phyloP scores from a whole-genome alignment of 345 rosid species.

The Ceriops tagal region DNA sequence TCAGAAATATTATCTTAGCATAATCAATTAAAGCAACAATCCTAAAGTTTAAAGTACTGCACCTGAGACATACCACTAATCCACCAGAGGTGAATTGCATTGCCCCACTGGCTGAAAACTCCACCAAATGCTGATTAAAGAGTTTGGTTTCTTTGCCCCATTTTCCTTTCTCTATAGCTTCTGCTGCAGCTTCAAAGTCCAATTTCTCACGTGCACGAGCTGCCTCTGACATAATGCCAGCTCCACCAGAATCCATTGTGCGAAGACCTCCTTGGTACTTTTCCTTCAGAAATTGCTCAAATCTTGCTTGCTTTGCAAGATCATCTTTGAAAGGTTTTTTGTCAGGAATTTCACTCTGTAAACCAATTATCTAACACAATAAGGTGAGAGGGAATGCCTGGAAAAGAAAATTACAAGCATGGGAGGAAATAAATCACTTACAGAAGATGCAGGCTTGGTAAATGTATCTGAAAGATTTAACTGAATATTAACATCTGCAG shows the following conservation, averaged over 20 bases:
- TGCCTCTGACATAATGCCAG: conserved; percentile 70
- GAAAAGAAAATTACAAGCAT: background rate
- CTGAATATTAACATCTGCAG: conserved; percentile 58
- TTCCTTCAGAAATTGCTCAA: conserved; percentile 87
- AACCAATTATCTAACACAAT: conserved; percentile 7
- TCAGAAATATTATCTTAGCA: conserved; percentile 19
- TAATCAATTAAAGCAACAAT: conserved; percentile 15
- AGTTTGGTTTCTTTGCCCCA: conserved; percentile 42
- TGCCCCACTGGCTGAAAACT: conserved; percentile 48
- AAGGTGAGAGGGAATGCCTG: conserved; percentile 3
- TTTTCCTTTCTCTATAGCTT: conserved; percentile 77
- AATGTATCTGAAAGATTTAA: conserved; percentile 82
- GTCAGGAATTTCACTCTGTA: conserved; percentile 55
- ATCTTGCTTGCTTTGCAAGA: conserved; percentile 83
- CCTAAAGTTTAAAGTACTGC: conserved; percentile 7
- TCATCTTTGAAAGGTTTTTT: conserved; percentile 84
- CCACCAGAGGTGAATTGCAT: conserved; percentile 77
- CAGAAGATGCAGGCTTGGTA: conserved; percentile 62
- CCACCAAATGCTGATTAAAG: conserved; percentile 41
- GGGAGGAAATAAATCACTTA: conserved; percentile 40
- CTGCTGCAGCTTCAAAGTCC: conserved; percentile 96
- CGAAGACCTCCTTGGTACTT: conserved; percentile 94
- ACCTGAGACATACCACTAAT: conserved; percentile 50
- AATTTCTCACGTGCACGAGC: conserved; percentile 93
- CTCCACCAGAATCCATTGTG: conserved; percentile 43